These are phyloP conservation scores for Hysterium pulicare DNA, from an alignment of 2,329 filamentous ascomycete species.

Conservation along the genomic window DNA sequence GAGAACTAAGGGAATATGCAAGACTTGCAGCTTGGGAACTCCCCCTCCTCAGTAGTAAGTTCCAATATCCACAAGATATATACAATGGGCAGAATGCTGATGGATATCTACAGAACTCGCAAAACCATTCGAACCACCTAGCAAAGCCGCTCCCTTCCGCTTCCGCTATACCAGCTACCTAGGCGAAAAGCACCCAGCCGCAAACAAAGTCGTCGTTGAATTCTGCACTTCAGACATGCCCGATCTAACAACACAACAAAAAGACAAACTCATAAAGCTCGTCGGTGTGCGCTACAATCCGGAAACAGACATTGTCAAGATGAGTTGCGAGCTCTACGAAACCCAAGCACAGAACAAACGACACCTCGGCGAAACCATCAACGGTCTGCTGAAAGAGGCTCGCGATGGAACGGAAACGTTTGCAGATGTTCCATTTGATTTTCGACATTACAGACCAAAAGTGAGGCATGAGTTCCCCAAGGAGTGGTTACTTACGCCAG, in stretches of 20 bases:
- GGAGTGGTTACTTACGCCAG: slow-evolving; percentile 74
- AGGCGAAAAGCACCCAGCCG: slow-evolving; percentile 86
- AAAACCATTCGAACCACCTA: slow-evolving; percentile 73
- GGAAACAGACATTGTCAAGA: slow-evolving; percentile 73
- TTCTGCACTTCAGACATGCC: slow-evolving; percentile 72
- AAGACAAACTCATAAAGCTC: slow-evolving; percentile 81
- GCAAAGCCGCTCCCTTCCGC: slow-evolving; percentile 67
- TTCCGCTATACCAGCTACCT: slow-evolving; percentile 98
- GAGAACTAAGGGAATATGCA: slow-evolving; percentile 85
- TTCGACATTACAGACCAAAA: slow-evolving; percentile 75
- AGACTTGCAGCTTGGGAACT: slow-evolving; percentile 92
- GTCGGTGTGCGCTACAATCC: slow-evolving; percentile 85
- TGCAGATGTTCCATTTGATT: slow-evolving; percentile 83
- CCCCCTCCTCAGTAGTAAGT: slow-evolving; percentile 81
- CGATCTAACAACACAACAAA: slow-evolving; percentile 63
- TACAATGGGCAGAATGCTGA: neutral
- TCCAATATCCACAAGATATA: slow-evolving; percentile 3
- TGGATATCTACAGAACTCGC: slow-evolving; percentile 63
- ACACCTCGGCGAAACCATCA: slow-evolving; percentile 78
- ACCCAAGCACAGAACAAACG: slow-evolving; percentile 95
- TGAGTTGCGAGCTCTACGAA: slow-evolving; percentile 85
- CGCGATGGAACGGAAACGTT: slow-evolving; percentile 76
- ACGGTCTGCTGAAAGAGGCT: slow-evolving; percentile 69
- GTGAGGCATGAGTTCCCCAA: slow-evolving; percentile 69
- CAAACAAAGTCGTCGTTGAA: slow-evolving; percentile 91